A percentile compares a stretch with the other conserved stretches of the same genome.
phyloP scores from a whole-genome alignment of 2,329 filamentous ascomycete genomes.

The Chrysoporthe austroafricana region DNA sequence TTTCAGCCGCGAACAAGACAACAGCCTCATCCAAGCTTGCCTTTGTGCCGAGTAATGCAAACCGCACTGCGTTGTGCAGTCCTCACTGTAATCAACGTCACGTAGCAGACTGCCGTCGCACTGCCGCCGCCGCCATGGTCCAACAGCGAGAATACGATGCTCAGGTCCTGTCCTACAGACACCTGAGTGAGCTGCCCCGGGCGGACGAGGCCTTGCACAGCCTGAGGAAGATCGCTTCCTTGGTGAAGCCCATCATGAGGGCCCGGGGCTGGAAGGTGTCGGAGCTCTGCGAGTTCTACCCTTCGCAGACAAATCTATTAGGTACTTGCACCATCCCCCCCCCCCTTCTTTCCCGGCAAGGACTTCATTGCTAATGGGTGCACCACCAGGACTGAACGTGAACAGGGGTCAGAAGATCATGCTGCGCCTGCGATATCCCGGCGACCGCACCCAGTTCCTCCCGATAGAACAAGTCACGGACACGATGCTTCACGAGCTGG shows the following conservation, averaged over 20 bases:
- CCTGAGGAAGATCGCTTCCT: slow-evolving; percentile 79
- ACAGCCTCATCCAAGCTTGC: not conserved
- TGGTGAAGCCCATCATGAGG: slow-evolving; percentile 95
- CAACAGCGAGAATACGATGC: slow-evolving; percentile 45
- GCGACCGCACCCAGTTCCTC: slow-evolving; percentile 76
- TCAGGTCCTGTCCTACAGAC: slow-evolving; percentile 52
- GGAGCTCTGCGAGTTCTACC: slow-evolving; percentile 84
- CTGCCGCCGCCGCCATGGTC: slow-evolving; percentile 12
- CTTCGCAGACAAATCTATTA: slow-evolving; percentile 71
- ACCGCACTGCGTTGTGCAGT: slow-evolving; percentile 4
- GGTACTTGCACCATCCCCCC: slow-evolving; percentile 51
- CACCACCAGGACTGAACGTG: slow-evolving; percentile 69
- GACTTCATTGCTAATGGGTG: not conserved
- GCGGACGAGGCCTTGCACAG: slow-evolving; percentile 58
- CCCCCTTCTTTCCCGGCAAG: too few species aligned
- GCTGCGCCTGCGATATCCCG: slow-evolving; percentile 76
- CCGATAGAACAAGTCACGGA: slow-evolving; percentile 80
- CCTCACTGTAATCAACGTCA: not conserved
- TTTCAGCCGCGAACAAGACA: not conserved
- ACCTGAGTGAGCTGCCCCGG: slow-evolving; percentile 51
- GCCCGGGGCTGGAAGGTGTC: slow-evolving; percentile 80
- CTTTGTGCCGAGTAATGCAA: not conserved
- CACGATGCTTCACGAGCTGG: slow-evolving; percentile 92
- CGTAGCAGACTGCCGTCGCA: not conserved
- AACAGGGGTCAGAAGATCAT: slow-evolving; percentile 79